Evolutionary conservation across 805 yeast genomes (phyloP).

Genomic region (Ogataea pilisensis): DNA sequence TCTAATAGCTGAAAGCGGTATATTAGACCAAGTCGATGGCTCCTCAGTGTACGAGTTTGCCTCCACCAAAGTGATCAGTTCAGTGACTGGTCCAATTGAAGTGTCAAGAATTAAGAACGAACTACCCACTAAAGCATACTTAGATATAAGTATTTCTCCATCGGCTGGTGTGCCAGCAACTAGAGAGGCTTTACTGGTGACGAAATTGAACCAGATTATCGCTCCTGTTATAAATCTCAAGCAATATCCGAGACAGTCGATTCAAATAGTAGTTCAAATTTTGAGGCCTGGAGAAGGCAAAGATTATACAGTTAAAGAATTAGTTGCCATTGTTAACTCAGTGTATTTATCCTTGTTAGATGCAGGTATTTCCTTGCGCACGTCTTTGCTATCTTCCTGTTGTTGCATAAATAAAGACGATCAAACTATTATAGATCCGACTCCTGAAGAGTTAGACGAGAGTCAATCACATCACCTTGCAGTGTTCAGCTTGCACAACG

Average conservation of each 20-base stretch:
- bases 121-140: constrained; percentile 67
- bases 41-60: constrained; percentile 58
- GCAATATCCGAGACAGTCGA: constrained; percentile 73
- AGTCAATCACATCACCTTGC: constrained; percentile 62
- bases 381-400: constrained; percentile 57
- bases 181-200: constrained; percentile 74
- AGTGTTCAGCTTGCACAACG: constrained; percentile 53
- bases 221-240: constrained; percentile 56
- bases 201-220: constrained; percentile 58
- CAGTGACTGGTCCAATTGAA: constrained; percentile 91
- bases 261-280: constrained; percentile 66
- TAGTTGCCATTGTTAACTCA: constrained; percentile 70
- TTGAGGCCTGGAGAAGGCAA: constrained; percentile 48
- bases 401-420: constrained; percentile 26
- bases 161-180: constrained; percentile 67
- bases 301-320: constrained; percentile 41
- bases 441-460: constrained; percentile 35
- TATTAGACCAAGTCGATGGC: constrained; percentile 69
- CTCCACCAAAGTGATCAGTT: constrained; percentile 56
- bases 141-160: constrained; percentile 79
- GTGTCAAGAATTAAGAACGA: constrained; percentile 73
- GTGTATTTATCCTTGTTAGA: constrained; percentile 71
- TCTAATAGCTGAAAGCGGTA: constrained; percentile 14
- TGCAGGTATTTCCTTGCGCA: constrained; percentile 66
- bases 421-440: constrained; percentile 42